A percentile compares a stretch with the other conserved stretches of the same genome.
Conservation (phyloP, 2,329 filamentous ascomycete species). For the Colletotrichum chlorophyti region DNA sequence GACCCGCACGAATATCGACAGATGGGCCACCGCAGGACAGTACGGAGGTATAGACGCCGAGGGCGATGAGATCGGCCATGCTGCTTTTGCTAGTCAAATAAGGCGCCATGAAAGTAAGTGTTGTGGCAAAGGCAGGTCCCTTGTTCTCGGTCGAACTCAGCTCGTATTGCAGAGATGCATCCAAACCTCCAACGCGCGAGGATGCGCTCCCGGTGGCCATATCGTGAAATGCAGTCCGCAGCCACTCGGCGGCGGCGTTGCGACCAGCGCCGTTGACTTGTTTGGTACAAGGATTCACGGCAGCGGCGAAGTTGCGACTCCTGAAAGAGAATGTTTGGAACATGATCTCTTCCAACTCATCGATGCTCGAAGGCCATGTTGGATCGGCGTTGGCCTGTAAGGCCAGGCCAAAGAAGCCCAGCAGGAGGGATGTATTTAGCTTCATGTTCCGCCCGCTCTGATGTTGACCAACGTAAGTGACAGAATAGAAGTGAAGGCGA, state of each 20-base stretch:
- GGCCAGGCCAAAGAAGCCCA: constrained; percentile 46
- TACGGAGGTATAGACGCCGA: constrained; percentile 64
- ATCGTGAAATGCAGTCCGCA: constrained; percentile 68
- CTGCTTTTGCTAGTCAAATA: constrained; percentile 58
- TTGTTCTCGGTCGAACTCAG: constrained; percentile 60
- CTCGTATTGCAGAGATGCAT: constrained; percentile 67
- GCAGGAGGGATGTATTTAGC: constrained; percentile 34
- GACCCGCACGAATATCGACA: constrained; percentile 59
- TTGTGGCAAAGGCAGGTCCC: constrained; percentile 60
- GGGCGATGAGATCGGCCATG: constrained; percentile 64
- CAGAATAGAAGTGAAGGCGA: not conserved
- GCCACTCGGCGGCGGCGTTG: constrained; percentile 66
- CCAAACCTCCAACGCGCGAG: constrained; percentile 58
- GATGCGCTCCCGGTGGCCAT: constrained; percentile 61
- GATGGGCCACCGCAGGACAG: constrained; percentile 64
- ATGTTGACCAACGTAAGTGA: not conserved
- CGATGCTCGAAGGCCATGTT: constrained; percentile 66
- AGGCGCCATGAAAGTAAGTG: constrained; percentile 59
- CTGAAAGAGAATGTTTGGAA: constrained; percentile 63
- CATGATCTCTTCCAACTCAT: constrained; percentile 71
- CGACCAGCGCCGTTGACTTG: constrained; percentile 60
- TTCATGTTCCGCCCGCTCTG: no score
- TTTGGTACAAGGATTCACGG: constrained; percentile 63
- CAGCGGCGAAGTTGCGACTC: constrained; percentile 60
- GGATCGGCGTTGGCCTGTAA: constrained; percentile 50